phyloP scores from a whole-genome alignment of 2,329 filamentous ascomycete species.

The Trichoderma guizhouense region DNA sequence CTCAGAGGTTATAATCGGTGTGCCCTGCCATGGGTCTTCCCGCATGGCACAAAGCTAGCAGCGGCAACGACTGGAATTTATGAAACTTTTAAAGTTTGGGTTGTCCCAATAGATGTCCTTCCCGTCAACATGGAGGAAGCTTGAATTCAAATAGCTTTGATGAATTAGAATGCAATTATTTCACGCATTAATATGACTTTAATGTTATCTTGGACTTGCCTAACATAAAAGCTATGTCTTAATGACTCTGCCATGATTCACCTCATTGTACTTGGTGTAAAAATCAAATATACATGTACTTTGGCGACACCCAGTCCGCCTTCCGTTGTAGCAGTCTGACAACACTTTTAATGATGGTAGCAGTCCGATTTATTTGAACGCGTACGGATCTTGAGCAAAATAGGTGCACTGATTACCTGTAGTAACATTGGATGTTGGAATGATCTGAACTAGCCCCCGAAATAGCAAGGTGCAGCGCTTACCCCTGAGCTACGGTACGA shows the following conservation, averaged over 20 bases:
- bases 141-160: too few relatives aligned
- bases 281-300: neutral
- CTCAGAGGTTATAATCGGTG: rapidly evolving
- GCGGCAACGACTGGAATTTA: too few relatives aligned
- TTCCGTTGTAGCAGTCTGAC: neutral
- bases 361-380: neutral
- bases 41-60: neutral
- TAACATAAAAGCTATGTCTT: too few relatives aligned
- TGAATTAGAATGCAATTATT: too few relatives aligned
- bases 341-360: neutral
- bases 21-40: neutral
- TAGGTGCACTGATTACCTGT: too few relatives aligned
- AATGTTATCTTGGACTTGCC: too few relatives aligned
- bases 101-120: too few relatives aligned
- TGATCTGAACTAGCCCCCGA: neutral
- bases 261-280: neutral
- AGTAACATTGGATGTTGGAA: neutral
- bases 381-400: neutral
- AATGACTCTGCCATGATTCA: too few relatives aligned
- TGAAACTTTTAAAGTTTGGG: too few relatives aligned
- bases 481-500: neutral
- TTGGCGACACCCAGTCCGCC: neutral
- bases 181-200: too few relatives aligned
- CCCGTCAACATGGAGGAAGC: too few relatives aligned
- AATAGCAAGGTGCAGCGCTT: neutral